Conservation (phyloP, 352 stramenopile genomes). For the Globisporangium abappressorium region DNA sequence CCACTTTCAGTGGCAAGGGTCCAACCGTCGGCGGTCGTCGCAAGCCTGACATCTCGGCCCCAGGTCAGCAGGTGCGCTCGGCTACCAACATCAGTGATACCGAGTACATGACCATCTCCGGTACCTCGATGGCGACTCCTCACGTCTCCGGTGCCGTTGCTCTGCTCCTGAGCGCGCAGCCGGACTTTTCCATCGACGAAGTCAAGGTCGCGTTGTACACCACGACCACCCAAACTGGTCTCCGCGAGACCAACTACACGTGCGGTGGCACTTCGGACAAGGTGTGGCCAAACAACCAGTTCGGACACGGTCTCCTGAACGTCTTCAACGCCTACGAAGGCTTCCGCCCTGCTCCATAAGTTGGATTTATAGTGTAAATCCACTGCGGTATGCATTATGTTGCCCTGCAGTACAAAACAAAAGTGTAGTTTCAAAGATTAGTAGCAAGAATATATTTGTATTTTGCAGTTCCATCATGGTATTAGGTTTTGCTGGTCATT, state of each 20-base stretch:
- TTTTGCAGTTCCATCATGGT: no score
- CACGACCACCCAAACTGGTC: constrained; percentile 5
- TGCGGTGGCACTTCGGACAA: constrained; percentile 8
- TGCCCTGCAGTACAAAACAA: no score
- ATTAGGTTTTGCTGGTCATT: no score
- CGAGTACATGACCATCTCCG: not conserved
- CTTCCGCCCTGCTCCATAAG: constrained; percentile 7
- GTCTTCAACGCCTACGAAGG: constrained; percentile 19
- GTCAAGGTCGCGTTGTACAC: constrained; percentile 15
- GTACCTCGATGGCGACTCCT: constrained; percentile 21
- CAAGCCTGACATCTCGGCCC: constrained; percentile 29
- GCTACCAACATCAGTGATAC: not conserved
- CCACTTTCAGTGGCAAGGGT: constrained; percentile 18
- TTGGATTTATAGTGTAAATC: no score
- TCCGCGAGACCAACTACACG: no score
- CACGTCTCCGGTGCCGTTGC: constrained; percentile 25
- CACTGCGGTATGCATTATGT: no score
- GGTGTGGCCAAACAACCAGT: constrained; percentile 8
- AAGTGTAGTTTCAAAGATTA: no score
- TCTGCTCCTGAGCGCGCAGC: constrained; percentile 23
- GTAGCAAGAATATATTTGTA: no score
- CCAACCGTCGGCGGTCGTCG: constrained; percentile 7
- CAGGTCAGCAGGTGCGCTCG: constrained; percentile 16
- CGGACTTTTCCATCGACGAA: constrained; percentile 18
- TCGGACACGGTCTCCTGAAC: constrained; percentile 8